Base-by-base conservation (phyloP, 2,329 filamentous ascomycete species). In the Diaporthe sp. region DNA sequence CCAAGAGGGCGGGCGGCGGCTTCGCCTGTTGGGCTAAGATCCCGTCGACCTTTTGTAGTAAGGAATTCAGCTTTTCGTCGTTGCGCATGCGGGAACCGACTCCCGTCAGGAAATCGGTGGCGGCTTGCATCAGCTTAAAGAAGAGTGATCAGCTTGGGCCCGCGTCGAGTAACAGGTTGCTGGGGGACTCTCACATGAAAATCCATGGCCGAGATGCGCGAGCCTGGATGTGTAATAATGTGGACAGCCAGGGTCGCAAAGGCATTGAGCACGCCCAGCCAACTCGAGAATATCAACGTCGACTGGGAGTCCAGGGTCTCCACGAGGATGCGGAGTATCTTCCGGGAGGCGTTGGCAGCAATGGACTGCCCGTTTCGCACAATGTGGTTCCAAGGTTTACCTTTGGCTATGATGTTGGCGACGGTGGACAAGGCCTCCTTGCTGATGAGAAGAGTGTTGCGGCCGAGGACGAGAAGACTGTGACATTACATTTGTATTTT, bases 381-480 rank as follows among this genome's bases (percentile, higher is more conserved):
- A 46, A 31, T 10, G 10, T 44, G 12, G 39, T 28, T 13, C 60
- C 60, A 62, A 10, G 60, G 60, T 44, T 62, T 62, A 2, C 25
- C 60, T 31, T 46, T 62, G 1, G n/a, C 39, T 44, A 62, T 62
- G 3, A 46, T 46, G 12, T 46, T 44, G n/a, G 60, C 60, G 25
- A 12, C 60, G n/a, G 15, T 28, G n/a, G 60, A 28, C 25, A 39
- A 28, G 1, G 60, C 60, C n/a, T 62, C 60, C 37, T 62, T 46
- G 60, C 60, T 62, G 39, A 62, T 62, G 4, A 62, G 60, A 10
- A 46, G 60, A 22, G n/a, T 46, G 17, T 62, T 46, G n/a, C 60
- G 60, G 13, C 13, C 13, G 19, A 62, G 39, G 4, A 62, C 25
- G 8, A 62, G 37, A 7, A 62, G 60, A 22, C 60, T 62, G 6